Percentiles rank a stretch among this genome's conserved stretches.
Evolutionary conservation across 106 monocot species (phyloP).

Genomic region (Dendrobium huoshanense): DNA sequence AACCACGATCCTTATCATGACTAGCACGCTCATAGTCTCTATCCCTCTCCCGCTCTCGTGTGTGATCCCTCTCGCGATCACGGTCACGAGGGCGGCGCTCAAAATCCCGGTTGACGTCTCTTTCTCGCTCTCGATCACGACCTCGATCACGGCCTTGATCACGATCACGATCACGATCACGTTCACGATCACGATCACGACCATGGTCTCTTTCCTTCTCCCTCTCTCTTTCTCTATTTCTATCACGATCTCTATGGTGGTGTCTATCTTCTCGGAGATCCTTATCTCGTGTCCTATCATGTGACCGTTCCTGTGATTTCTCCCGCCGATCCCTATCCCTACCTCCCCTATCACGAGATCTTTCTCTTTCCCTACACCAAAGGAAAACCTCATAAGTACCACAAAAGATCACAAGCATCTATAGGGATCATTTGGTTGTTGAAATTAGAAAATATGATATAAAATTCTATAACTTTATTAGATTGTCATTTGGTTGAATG

Average conservation of each 20-base stretch:
- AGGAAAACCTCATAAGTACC: not conserved
- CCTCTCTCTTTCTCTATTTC: slow-evolving; percentile 29
- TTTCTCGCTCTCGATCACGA: slow-evolving; percentile 40
- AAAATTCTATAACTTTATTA: no score
- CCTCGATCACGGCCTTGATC: slow-evolving; percentile 31
- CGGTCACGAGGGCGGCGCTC: slow-evolving; percentile 23
- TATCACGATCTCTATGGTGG: slow-evolving; percentile 31
- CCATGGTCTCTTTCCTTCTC: slow-evolving; percentile 36
- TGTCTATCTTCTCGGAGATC: slow-evolving; percentile 41
- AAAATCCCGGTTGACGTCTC: slow-evolving; percentile 30
- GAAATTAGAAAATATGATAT: not conserved
- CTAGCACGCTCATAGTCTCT: slow-evolving; percentile 25
- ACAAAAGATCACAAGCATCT: not conserved
- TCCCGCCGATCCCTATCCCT: slow-evolving; percentile 42
- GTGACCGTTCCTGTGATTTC: slow-evolving; percentile 31
- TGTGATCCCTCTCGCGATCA: slow-evolving; percentile 30
- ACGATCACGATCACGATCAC: slow-evolving; percentile 27
- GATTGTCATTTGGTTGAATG: no score
- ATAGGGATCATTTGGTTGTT: not conserved
- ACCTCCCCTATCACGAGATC: slow-evolving; percentile 54
- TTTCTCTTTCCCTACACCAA: slow-evolving; percentile 48
- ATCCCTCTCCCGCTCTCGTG: slow-evolving; percentile 19
- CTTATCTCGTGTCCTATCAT: slow-evolving; percentile 40
- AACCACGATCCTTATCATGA: slow-evolving; percentile 31
- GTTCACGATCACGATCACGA: slow-evolving; percentile 23